Evolutionary conservation across 148 eudicot species (phyloP), one percentile per base, ranked within the genome.

Genomic region (Vaccinium vitisidaea): DNA sequence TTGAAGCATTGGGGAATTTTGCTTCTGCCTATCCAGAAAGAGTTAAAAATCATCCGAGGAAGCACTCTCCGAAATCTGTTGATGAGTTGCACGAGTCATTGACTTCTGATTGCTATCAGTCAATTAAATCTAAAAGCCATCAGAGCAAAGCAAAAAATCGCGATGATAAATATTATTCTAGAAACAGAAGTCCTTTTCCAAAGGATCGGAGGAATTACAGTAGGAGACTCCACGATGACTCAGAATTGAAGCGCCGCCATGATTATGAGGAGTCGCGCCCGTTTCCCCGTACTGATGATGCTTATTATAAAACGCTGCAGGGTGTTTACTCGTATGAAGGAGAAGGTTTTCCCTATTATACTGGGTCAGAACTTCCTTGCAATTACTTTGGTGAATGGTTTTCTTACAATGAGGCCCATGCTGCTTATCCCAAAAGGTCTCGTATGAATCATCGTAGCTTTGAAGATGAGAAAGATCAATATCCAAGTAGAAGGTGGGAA

Each of bases 71-170:
- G 43, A 82, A 84, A 63, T 78, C 84, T 25, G 50, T 52, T n/a
- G 9, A 81, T 6, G 73, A 83, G 74, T 61, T 75, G 16, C 50
- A 59, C 70, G 82, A 71, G 46, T 76, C 82, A 19, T 52, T 82
- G 19, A 11, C 87, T 49, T 80, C 54, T 86, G 87, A 83, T 32
- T 36, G 53, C 77, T 23, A 67, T 75, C 75, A 61, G 7, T 54
- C 69, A 23, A 79, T 84, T 52, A 74, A 71, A 49, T 77, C 86
- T 76, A 80, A 73, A 82, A 84, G 80, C 55, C 65, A 27, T 83
- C 74, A 54, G 43, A 55, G 39, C 82, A 87, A 48, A 79, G 36
- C 48, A 30, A 82, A 76, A 63, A 19, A 76, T 63, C 30, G 79
- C 10, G 79, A 71, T n/a, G 32, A 18, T 82, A 54, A 75, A 71